These are phyloP conservation scores for Basidiobolus meristosporus DNA, from an alignment of 371 early-diverging fungal genomes.

Conservation along the genomic window DNA sequence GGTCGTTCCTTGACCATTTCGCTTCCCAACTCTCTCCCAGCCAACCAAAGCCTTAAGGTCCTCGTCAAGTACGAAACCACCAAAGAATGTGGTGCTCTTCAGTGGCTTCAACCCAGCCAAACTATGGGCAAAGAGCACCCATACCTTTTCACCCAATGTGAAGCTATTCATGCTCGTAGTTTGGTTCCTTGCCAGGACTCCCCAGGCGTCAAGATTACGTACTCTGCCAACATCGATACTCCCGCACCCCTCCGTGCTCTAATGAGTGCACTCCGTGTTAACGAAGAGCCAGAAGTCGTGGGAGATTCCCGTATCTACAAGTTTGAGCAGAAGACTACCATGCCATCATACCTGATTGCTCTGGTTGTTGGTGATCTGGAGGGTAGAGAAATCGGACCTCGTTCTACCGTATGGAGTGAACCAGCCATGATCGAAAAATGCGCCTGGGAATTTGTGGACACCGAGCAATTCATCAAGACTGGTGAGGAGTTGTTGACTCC, in stretches of 20 bases:
- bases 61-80: conserved; percentile 67
- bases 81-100: conserved; percentile 60
- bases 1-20: conserved; percentile 55
- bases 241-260: conserved; percentile 47
- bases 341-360: conserved; percentile 87
- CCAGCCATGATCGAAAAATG: conserved; percentile 78
- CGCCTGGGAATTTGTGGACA: conserved; percentile 89
- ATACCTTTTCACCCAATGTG: conserved; percentile 92
- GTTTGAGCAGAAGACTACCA: conserved; percentile 52
- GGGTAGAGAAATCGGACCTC: conserved; percentile 65
- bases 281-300: conserved; percentile 18
- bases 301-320: conserved; percentile 24
- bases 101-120: conserved; percentile 82
- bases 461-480: conserved; percentile 67
- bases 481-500: conserved; percentile 77
- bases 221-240: conserved; percentile 56
- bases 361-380: conserved; percentile 77
- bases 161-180: conserved; percentile 87
- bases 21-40: conserved; percentile 21
- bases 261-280: conserved; percentile 35
- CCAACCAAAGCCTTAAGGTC: conserved; percentile 23
- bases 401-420: conserved; percentile 89
- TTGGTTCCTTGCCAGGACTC: conserved; percentile 86
- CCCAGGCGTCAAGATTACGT: conserved; percentile 80
- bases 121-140: conserved; percentile 86